These are phyloP conservation scores for Lepidium sativum DNA, from an alignment of 345 rosid species.

Conservation along the genomic window DNA sequence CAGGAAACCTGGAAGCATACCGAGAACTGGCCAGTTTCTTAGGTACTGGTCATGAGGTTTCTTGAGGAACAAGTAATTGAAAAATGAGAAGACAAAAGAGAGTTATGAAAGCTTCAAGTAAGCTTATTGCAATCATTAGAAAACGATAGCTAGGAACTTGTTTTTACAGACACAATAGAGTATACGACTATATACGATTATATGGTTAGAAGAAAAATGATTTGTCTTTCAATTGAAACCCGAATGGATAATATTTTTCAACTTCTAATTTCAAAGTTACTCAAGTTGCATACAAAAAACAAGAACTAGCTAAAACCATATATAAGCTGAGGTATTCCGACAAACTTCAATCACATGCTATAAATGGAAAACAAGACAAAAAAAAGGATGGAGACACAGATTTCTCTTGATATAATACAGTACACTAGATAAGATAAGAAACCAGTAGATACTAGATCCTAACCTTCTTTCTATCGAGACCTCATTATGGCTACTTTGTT, in stretches of 20 bases:
- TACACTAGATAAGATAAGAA: constrained; percentile 1
- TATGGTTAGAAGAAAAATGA: too few species aligned
- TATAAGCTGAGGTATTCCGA: neutral
- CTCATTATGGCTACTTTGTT: too few species aligned
- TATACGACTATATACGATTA: too few species aligned
- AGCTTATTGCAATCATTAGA: neutral
- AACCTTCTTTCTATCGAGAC: neutral
- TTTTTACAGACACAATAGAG: neutral
- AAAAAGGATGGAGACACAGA: neutral
- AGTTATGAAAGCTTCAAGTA: constrained; percentile 5
- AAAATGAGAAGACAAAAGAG: neutral
- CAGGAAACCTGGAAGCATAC: constrained; percentile 8
- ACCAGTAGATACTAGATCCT: neutral
- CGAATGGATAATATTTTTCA: too few species aligned
- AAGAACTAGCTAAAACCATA: constrained; percentile 4
- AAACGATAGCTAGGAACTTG: neutral
- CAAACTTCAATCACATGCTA: neutral
- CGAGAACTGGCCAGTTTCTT: constrained; percentile 14
- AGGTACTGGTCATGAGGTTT: neutral
- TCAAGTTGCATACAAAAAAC: neutral
- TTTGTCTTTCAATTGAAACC: too few species aligned
- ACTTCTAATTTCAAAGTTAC: too few species aligned
- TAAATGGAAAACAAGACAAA: neutral
- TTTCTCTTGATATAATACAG: constrained; percentile 12
- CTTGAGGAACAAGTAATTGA: neutral